A percentile compares a stretch with the other conserved stretches of the same genome.
Conservation (phyloP, 306 rosid genomes). For the Fragaria iinumae region DNA sequence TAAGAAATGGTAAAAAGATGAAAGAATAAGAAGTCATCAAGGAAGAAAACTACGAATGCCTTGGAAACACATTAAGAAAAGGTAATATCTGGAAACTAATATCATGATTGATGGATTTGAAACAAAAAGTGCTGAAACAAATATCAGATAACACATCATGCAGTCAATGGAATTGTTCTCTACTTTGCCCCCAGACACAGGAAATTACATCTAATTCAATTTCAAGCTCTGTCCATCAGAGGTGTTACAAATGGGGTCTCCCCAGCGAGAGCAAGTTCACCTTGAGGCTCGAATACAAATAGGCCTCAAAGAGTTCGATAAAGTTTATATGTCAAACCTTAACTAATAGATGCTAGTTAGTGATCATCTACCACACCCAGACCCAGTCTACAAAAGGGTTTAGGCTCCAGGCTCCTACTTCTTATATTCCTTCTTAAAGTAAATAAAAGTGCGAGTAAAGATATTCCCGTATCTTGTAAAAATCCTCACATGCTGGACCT, state of each 20-base stretch:
- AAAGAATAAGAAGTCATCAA: not conserved
- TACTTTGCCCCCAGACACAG: not conserved
- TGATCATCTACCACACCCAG: not conserved
- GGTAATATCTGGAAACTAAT: not conserved
- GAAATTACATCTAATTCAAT: too few relatives aligned
- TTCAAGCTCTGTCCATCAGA: not conserved
- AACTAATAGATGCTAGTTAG: not conserved
- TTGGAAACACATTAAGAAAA: too few relatives aligned
- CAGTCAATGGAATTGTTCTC: not conserved
- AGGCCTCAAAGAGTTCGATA: not conserved
- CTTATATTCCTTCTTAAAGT: conserved; percentile 38
- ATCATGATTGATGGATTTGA: not conserved
- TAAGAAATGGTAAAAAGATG: not conserved
- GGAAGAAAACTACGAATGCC: not conserved
- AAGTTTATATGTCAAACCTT: not conserved
- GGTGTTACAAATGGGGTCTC: not conserved
- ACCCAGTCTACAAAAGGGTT: not conserved
- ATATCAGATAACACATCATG: not conserved
- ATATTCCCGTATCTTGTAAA: conserved; percentile 75
- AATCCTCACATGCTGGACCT: conserved; percentile 90
- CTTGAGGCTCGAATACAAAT: not conserved
- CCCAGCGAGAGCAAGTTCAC: not conserved
- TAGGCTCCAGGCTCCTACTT: not conserved
- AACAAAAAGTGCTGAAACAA: not conserved
- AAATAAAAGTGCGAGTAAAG: conserved; percentile 80